A percentile compares a stretch with the other conserved stretches of the same genome.
These are phyloP conservation scores for Annona squamosa DNA, from an alignment of 164 flowering plant species.

Conservation along the genomic window DNA sequence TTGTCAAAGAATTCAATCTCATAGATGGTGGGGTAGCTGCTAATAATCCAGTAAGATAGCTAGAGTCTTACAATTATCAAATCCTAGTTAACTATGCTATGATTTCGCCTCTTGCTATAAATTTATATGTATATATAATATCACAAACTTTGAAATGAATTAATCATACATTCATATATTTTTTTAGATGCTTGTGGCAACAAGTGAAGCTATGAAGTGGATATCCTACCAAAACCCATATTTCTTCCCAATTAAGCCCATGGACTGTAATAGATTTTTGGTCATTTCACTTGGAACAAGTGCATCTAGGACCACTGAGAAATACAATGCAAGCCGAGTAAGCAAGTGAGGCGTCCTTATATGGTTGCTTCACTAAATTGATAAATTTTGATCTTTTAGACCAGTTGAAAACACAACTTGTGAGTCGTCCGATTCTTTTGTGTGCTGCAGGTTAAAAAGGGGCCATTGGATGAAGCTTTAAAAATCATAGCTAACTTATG, in stretches of 20 bases:
- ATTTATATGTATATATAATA: too few species aligned
- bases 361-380: conserved; percentile 39
- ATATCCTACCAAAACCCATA: conserved; percentile 25
- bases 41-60: conserved; percentile 46
- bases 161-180: neutral
- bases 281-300: conserved; percentile 64
- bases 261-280: conserved; percentile 36
- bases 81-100: too few species aligned
- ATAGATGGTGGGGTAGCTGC: conserved; percentile 62
- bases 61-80: too few species aligned
- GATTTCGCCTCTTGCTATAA: too few species aligned
- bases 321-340: conserved; percentile 34
- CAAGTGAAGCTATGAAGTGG: conserved; percentile 40
- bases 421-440: too few species aligned
- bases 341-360: conserved; percentile 45
- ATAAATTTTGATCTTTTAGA: conserved; percentile 8
- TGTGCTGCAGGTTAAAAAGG: too few species aligned
- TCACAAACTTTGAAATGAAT: neutral
- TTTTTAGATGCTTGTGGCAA: conserved; percentile 43
- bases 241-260: conserved; percentile 30
- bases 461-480: too few species aligned
- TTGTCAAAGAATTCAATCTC: conserved; percentile 37
- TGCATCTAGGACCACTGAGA: conserved; percentile 21
- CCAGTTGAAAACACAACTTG: too few species aligned
- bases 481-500: too few species aligned